Percentiles rank a stretch among this genome's conserved stretches.
Conservation (phyloP, 139 green algal genomes). For the Haematococcus sp. region DNA sequence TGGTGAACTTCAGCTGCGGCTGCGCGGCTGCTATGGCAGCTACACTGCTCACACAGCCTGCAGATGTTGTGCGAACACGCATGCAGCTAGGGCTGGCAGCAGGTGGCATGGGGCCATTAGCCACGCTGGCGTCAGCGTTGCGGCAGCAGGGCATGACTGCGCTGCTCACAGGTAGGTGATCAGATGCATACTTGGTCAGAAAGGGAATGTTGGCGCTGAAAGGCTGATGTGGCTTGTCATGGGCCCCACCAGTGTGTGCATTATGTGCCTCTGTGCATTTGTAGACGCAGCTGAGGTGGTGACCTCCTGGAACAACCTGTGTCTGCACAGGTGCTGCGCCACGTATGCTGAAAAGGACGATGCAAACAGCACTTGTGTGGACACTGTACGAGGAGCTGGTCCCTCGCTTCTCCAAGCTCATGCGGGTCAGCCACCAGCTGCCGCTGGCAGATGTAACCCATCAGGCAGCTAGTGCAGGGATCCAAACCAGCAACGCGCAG, state of each 20-base stretch:
- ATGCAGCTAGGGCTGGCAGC: conserved; percentile 66
- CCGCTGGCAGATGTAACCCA: no score
- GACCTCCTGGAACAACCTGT: no score
- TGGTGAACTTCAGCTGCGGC: conserved; percentile 71
- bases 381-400: conserved; percentile 86
- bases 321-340: conserved; percentile 52
- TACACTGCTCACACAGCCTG: conserved; percentile 84
- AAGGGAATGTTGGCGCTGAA: no score
- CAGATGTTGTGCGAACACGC: conserved; percentile 79
- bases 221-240: no score
- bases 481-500: no score
- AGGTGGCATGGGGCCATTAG: not conserved
- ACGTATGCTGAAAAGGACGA: conserved; percentile 74
- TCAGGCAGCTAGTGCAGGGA: no score
- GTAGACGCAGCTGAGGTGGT: no score
- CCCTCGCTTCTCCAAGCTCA: conserved; percentile 39
- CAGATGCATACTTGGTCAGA: no score
- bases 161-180: conserved; percentile 19
- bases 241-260: no score
- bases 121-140: conserved; percentile 1
- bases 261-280: no score
- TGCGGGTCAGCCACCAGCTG: no score
- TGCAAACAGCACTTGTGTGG: conserved; percentile 89
- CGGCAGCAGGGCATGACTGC: conserved; percentile 11
- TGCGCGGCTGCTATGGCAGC: conserved; percentile 68